phyloP scores from a whole-genome alignment of 1,284 basidiomycete genomes.

The Marasmius tenuissimus region DNA sequence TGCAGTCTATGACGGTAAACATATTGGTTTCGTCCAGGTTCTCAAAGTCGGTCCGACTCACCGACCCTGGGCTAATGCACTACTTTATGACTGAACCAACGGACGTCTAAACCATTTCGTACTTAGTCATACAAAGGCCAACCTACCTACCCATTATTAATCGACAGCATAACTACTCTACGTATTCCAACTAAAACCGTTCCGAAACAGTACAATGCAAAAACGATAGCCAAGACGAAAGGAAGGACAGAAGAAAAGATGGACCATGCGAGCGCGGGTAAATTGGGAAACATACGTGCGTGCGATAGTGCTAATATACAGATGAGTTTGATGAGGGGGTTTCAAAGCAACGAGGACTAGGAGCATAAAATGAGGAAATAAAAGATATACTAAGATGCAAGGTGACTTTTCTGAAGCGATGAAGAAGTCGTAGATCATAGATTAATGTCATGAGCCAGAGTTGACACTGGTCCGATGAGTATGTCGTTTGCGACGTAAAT shows the following conservation, averaged over 20 bases:
- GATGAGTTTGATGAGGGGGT: neutral
- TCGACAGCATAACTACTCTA: too few relatives aligned
- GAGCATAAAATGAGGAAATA: neutral
- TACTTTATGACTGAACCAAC: too few relatives aligned
- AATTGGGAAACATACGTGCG: too few relatives aligned
- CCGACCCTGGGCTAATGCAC: too few relatives aligned
- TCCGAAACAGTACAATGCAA: neutral
- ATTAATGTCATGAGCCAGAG: neutral
- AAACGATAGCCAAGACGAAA: neutral
- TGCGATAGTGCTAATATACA: neutral
- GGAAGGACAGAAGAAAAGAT: neutral
- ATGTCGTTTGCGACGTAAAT: slow-evolving; percentile 27
- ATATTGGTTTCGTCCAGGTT: too few relatives aligned
- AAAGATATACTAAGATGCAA: neutral
- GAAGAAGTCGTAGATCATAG: neutral
- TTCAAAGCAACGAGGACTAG: neutral
- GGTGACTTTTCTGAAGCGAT: neutral
- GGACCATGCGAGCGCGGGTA: neutral
- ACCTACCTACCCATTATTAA: too few relatives aligned
- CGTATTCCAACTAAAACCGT: too few relatives aligned
- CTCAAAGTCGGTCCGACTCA: too few relatives aligned
- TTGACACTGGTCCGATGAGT: neutral
- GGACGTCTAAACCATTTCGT: too few relatives aligned
- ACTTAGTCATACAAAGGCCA: too few relatives aligned
- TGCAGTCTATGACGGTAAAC: too few relatives aligned